Base-by-base conservation (phyloP, 75 land plant genomes). In the Azolla pinnata region DNA sequence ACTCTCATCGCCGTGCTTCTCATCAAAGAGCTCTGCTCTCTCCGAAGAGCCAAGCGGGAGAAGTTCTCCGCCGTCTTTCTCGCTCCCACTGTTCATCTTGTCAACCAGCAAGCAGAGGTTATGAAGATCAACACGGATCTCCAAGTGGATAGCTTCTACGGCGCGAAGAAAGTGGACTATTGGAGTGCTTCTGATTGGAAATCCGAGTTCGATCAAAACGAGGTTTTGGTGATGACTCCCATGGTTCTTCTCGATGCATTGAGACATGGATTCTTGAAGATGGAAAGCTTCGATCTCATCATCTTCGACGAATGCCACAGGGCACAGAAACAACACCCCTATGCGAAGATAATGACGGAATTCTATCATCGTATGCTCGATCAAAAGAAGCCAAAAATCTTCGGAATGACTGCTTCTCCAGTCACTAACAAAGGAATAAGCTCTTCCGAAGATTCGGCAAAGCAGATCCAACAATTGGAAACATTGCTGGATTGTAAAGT, bases 201-300 rank as follows among this genome's bases (percentile, higher is more conserved):
- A 45, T 65, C 69, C 19, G 81, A 85, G 66, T 66, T 73, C 0
- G 50, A 52, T 27, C 28, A 45, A 26, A 64, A 81, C 68, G 76
- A 85, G 68, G 90, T 93, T 9, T 57, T 95, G 32, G 91, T 90
- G 18, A 95, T 95, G 99, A 95, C 97, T 28, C 87, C 97, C 1
- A 90, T 85, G 49, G 70, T 95, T 59, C 33, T 89, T 2, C 47
- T 89, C 58, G 82, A 90, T 75, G 79, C 79, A 25, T 49, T 90
- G 23, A 74, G 77, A 44, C 83, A 73, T 55, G 86, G 79, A 24
- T 81, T 74, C 29, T 19, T 95, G 33, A 83, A 64, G 20, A 28
- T 95, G 29, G 80, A 78, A 3, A 48, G 56, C 17, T 62, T 95
- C 7, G 60, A 79, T 40, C 67, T 95, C 18, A 48, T 95, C 46